Base-by-base conservation (phyloP, 1,139 yeast genomes). In the Blastobotrys persicus region DNA sequence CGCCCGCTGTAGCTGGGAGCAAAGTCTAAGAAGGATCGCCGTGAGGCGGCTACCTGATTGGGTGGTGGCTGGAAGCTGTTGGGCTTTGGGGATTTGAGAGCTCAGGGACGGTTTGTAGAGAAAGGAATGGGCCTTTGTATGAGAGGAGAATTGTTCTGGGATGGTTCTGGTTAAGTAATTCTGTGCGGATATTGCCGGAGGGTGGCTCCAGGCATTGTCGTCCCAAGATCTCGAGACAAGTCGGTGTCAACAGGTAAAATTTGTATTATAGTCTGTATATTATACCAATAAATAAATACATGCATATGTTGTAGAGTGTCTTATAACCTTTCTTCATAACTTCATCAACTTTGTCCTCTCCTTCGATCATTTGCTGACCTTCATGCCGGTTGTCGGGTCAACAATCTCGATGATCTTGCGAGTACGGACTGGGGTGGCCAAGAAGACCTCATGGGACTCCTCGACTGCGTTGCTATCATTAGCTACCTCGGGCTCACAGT, bases 311-410 rank as follows among this genome's bases (percentile, higher is more conserved):
- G n/a, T n/a, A n/a, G n/a, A n/a, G n/a, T 37, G 26, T 41, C 23
- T 28, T 41, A 16, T 28, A 28, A 20, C 23, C 16, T 13, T 31
- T 28, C 13, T 28, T 23, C 33, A 41, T 28, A 41, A 41, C 44
- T 20, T 41, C 44, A 41, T 28, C 44, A 28, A 23, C 28, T 23
- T 23, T 23, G 28, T 23, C 28, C 33, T 38, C 18, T 19, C 28
- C 18, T 13, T 12, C 7, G 14, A 41, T 31, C 34, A 41, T 14
- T 39, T 34, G 5, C 51, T 75, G 28, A 85, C 79, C 61, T 84
- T 75, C 71, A 82, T 65, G 44, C 88, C 88, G 3, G 94, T 85
- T 48, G 78, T 80, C 6, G 95, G 95, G 64, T 86, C 84, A 54
- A 87, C 83, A 57, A 86, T 86, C 63, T 85, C 92, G 62, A 87